Percentiles rank a stretch among this genome's conserved stretches.
These are phyloP conservation scores for Mucor ambiguus DNA, from an alignment of 371 early-diverging fungal genomes.

Conservation along the genomic window DNA sequence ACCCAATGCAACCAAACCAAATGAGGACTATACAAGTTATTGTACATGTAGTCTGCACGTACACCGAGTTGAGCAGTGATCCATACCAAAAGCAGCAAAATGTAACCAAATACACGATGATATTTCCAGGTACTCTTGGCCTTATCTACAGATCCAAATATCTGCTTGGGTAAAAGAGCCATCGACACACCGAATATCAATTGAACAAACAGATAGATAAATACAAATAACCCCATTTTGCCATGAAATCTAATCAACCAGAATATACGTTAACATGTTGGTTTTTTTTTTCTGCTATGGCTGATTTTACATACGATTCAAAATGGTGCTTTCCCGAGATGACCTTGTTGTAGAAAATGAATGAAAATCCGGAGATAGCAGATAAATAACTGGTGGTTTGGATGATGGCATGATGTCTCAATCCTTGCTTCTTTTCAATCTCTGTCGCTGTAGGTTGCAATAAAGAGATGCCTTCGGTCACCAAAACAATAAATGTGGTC, in stretches of 20 bases:
- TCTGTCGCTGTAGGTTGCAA: slow-evolving; percentile 36
- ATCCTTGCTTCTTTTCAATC: slow-evolving; percentile 30
- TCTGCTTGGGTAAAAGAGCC: slow-evolving; percentile 23
- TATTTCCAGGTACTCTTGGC: slow-evolving; percentile 41
- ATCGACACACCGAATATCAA: slow-evolving; percentile 34
- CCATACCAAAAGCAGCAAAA: slow-evolving; percentile 33
- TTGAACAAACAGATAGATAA: slow-evolving; percentile 34
- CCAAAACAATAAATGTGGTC: slow-evolving; percentile 24
- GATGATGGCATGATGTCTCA: slow-evolving; percentile 29
- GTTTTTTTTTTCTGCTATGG: too few relatives aligned
- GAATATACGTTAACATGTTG: not conserved
- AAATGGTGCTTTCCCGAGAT: slow-evolving; percentile 31
- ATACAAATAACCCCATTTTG: slow-evolving; percentile 33
- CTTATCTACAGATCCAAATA: slow-evolving; percentile 30
- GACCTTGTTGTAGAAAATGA: slow-evolving; percentile 35
- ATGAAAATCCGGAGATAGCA: slow-evolving; percentile 27
- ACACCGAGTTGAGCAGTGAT: slow-evolving; percentile 45
- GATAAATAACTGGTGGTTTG: slow-evolving; percentile 25
- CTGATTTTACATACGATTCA: slow-evolving; percentile 22
- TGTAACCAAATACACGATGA: slow-evolving; percentile 40
- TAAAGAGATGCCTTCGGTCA: slow-evolving; percentile 33
- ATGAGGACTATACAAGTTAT: slow-evolving; percentile 29
- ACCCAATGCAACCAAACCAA: slow-evolving; percentile 45
- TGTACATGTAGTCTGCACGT: slow-evolving; percentile 43
- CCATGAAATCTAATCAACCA: slow-evolving; percentile 30